Evolutionary conservation across 1,139 yeast genomes (phyloP), one percentile per base, ranked within the genome.

Genomic region (Taphrina confusa): DNA sequence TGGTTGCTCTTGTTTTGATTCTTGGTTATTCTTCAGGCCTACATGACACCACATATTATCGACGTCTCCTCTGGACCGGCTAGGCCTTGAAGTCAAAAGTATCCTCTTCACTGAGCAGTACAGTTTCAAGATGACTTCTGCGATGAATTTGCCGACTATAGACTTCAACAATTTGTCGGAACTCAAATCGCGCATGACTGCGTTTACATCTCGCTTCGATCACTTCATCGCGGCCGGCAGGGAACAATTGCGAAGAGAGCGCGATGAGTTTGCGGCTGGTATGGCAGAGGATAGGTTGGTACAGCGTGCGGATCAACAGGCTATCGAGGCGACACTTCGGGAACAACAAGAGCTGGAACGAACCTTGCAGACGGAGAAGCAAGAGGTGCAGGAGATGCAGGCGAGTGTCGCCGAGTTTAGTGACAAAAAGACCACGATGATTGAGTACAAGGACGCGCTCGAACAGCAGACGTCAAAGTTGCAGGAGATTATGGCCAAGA

Each of bases 191-290:
- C 49, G 57, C 12, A 60, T 60, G 62, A 23, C 40, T 6, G 42
- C 49, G 31, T 60, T 60, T 51, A 60, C 62, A 12, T n/a, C 42
- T n/a, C 49, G 54, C 11, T 55, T 60, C 46, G 62, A 60, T 39
- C 44, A 46, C 28, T 60, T 60, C 44, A 40, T 60, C 18, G 47
- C 45, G n/a, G 39, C 50, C 18, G 57, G 51, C 8, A 49, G 59
- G 16, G 62, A 60, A 22, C 44, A 47, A 12, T 16, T 49, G 22
- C 25, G 55, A 11, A 44, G 27, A 16, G 62, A 46, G 46, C 39
- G 44, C 33, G 33, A 39, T 25, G 57, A 45, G 4, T 55, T 42
- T 42, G 45, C 37, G 8, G 37, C 55, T 16, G 56, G 55, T 27
- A 55, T 60, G 50, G 56, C 60, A 14, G 62, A 46, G 4, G 62